A percentile compares a stretch with the other conserved stretches of the same genome.
Conservation (phyloP, 495 filamentous ascomycete species). For the Neurospora sp. region DNA sequence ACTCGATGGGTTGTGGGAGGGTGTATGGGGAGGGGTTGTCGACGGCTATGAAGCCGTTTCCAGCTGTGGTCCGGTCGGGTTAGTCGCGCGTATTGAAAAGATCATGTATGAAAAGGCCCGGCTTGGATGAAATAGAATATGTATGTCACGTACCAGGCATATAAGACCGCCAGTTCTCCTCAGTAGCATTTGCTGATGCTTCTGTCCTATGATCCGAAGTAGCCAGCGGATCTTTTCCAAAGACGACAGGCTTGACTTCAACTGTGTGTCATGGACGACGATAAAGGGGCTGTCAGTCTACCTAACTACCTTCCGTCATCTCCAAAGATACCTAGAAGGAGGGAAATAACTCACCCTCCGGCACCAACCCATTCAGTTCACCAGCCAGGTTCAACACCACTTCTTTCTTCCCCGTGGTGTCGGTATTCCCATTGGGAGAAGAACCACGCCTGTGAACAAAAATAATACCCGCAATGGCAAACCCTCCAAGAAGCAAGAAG, state of each 20-base stretch:
- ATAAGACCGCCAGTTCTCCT: neutral
- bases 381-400: neutral
- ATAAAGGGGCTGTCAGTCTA: no score
- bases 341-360: neutral
- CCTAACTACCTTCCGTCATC: no score
- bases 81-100: no score
- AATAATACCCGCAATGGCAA: no score
- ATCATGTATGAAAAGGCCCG: no score
- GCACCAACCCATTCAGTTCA: neutral
- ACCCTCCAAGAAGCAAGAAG: no score
- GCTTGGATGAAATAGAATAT: no score
- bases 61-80: no score
- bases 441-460: no score
- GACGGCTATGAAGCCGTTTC: neutral
- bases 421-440: no score
- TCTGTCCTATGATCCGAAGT: slow-evolving; percentile 6
- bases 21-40: neutral
- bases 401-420: neutral
- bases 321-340: no score
- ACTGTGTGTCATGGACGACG: no score
- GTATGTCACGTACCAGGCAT: slow-evolving; percentile 6
- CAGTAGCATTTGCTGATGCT: slow-evolving; percentile 2
- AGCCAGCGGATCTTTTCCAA: neutral
- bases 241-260: neutral
- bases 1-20: slow-evolving; percentile 1